These are phyloP conservation scores for Paxillus ammoniavirescens DNA, from an alignment of 768 basidiomycete genomes.

Conservation along the genomic window DNA sequence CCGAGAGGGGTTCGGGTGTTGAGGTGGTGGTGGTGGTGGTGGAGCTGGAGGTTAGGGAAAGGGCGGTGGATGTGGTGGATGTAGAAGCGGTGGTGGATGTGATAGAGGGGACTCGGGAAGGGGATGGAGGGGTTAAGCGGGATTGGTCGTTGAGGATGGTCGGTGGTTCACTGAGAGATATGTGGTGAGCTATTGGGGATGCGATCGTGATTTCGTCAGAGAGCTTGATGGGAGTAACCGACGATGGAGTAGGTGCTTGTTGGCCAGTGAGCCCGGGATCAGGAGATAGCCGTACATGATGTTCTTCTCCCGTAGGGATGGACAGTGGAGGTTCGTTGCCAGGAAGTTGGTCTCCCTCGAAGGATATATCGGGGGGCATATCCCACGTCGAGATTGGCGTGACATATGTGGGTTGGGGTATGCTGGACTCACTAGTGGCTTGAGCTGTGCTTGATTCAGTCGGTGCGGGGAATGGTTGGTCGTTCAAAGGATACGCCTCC, in stretches of 20 bases:
- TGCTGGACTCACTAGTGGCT: background rate
- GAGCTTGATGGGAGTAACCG: slow-evolving; percentile 2
- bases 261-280: background rate
- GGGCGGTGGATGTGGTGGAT: background rate
- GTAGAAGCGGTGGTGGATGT: background rate
- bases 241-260: background rate
- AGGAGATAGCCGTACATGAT: background rate
- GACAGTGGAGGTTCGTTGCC: background rate
- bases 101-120: background rate
- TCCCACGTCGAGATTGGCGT: slow-evolving; percentile 23
- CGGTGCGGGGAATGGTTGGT: background rate
- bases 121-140: background rate
- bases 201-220: background rate
- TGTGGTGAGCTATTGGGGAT: background rate
- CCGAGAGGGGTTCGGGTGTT: slow-evolving; percentile 39
- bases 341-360: background rate
- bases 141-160: background rate
- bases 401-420: background rate
- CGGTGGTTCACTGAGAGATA: background rate
- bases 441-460: background rate
- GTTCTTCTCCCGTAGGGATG: background rate
- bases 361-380: slow-evolving; percentile 11
- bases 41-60: background rate
- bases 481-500: background rate
- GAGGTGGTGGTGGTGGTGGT: no score